Evolutionary conservation across 495 filamentous ascomycete species (phyloP).

Genomic region (Penicillium goetzii): DNA sequence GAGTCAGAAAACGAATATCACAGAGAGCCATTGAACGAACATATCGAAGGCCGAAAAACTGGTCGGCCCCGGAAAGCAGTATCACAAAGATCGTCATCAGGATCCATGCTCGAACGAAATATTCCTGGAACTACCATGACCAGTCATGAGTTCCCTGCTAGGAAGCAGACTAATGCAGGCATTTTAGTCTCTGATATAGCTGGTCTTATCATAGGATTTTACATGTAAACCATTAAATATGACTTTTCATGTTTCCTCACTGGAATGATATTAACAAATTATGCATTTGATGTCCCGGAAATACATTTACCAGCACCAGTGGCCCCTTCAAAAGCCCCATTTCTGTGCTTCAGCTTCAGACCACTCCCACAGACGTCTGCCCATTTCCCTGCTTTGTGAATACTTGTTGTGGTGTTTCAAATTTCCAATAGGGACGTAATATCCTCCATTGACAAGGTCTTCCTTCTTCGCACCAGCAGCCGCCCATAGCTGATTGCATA

Average conservation of each 20-base stretch:
- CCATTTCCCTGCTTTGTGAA: slow-evolving; percentile 33
- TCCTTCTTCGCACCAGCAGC: slow-evolving; percentile 39
- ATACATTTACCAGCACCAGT: not conserved
- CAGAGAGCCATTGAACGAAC: not conserved
- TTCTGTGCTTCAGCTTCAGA: slow-evolving; percentile 43
- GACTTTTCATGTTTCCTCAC: too few species aligned
- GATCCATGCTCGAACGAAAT: not conserved
- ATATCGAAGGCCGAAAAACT: not conserved
- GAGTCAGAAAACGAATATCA: not conserved
- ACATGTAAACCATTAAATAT: too few species aligned
- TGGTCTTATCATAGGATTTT: too few species aligned
- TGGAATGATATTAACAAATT: not conserved
- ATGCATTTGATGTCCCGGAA: not conserved
- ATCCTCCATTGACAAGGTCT: slow-evolving; percentile 37
- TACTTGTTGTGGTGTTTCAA: slow-evolving; percentile 31
- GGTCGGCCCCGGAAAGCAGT: not conserved
- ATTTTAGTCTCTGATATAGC: too few species aligned
- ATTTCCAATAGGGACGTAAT: slow-evolving; percentile 46
- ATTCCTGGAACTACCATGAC: too few species aligned
- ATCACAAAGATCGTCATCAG: not conserved
- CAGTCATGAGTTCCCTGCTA: too few species aligned
- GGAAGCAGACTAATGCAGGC: too few species aligned
- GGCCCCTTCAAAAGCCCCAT: not conserved
- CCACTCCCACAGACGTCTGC: slow-evolving; percentile 48
- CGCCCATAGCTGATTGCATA: slow-evolving; percentile 47